Evolutionary conservation across 331 rosid genomes (phyloP), one percentile per base, ranked within the genome.

Genomic region (Pyracantha coccinea): DNA sequence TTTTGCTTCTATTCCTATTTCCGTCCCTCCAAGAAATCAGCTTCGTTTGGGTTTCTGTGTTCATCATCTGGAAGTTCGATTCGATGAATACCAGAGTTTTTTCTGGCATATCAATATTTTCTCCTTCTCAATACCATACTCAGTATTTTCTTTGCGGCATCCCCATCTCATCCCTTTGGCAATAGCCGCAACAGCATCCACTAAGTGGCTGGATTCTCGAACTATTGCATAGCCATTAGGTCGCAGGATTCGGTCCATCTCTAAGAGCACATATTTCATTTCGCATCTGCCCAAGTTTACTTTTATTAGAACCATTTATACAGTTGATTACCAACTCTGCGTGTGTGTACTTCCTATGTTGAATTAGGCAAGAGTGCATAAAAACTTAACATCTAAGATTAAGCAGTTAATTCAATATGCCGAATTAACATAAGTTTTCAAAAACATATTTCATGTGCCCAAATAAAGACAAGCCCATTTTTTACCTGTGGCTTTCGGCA

Each of bases 191-290:
- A 95, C 72, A 41, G 96, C 93, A 62, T 95, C 99, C 38, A 71
- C 91, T 12, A 85, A 95, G 79, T 90, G 90, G 78, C 80, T 85
- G 1, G 97, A 84, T 79, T 95, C 99, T 41, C 99, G 82, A 47
- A 95, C 83, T 57, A 95, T 81, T 21, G 86, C 93, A 25, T 87
- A 82, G 27, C 97, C 97, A 3, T 67, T 81, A 3, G 99, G 97
- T 20, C 99, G 82, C n/a, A 95, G 74, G 67, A 95, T 86, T 60
- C 97, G 76, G 88, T 95, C 99, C 99, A 95, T 95, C 85, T 95
- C 97, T 83, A 95, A 68, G 75, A 95, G 81, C 79, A 92, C 89
- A 60, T 75, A 84, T 86, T 95, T 92, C 97, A 92, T 90, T 28
- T 92, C 97, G 79, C 99, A 95, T 72, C 99, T 95, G 88, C 72